Evolutionary conservation across 768 basidiomycete species (phyloP), one percentile per base, ranked within the genome.

Genomic region (Calocera viscosa): DNA sequence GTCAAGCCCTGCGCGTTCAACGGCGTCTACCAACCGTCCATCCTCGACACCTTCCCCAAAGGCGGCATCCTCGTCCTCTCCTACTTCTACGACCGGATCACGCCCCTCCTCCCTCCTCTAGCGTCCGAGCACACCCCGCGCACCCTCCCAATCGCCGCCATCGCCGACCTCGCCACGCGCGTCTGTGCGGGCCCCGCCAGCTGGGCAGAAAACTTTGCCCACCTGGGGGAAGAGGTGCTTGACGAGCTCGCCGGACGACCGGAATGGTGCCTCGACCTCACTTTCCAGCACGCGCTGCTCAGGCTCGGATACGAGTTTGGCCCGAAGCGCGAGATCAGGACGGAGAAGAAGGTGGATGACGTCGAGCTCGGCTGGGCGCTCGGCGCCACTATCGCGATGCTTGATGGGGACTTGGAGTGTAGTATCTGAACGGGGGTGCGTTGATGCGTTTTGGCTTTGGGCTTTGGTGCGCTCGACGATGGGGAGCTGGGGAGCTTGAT

Each of bases 81-180:
- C 26, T 99, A 98, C 82, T 99, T 98, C 79, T 96, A 93, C 78
- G 96, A 98, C 80, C 90, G 96, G 39, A 81, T 95, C 67, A 77
- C 81, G 30, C 95, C 94, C 0, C 83, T 99, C 68, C 78, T 93
- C 63, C 76, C 77, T 64, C 67, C 64, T 34, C 72, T 1, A 66
- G 73, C 35, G 64, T 2, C 47, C 19, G 33, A 38, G 49, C 19
- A 63, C 35, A 64, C 68, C 17, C 66, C 71, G 32, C 65, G 64
- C 39, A 68, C 71, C 17, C 65, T 86, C 49, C 80, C 80, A 0
- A 78, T 93, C 12, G 78, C 82, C 41, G 81, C 81, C n/a, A 77
- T 94, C 72, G 82, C 83, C 2, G 72, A 76, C 1, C 80, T 90
- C 39, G 92, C 94, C 0, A 73, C 78, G 60, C 80, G 81, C 64